A percentile compares a stretch with the other conserved stretches of the same genome.
These are phyloP conservation scores for Eucalyptus dawsonii DNA, from an alignment of 345 rosid genomes.

Conservation along the genomic window DNA sequence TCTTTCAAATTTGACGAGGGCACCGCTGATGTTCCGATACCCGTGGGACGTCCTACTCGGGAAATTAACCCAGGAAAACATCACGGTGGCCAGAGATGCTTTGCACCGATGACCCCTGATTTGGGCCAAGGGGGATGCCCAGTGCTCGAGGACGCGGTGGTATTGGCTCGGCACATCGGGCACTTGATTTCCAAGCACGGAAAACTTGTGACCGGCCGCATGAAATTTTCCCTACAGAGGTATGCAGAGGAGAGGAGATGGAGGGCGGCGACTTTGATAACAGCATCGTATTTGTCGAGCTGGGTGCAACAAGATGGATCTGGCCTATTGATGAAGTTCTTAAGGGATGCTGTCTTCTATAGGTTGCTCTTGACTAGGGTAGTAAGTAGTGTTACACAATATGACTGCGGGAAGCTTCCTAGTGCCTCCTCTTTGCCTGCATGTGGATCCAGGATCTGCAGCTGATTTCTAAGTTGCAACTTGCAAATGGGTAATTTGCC, in stretches of 20 bases:
- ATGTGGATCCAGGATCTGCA: not conserved
- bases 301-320: constrained; percentile 22
- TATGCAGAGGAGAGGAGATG: constrained; percentile 12
- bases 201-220: not conserved
- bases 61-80: constrained; percentile 13
- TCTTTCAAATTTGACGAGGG: constrained; percentile 11
- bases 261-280: constrained; percentile 1
- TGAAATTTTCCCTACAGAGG: not conserved
- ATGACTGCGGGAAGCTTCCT: constrained; percentile 22
- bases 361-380: not conserved
- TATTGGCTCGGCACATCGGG: constrained; percentile 18
- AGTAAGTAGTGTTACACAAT: not conserved
- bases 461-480: not conserved
- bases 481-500: not conserved
- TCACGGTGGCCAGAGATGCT: constrained; percentile 31
- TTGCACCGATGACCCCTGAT: constrained; percentile 40
- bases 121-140: constrained; percentile 24
- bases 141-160: constrained; percentile 26
- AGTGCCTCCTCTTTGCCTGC: not conserved
- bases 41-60: constrained; percentile 20
- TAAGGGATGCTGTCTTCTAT: constrained; percentile 4
- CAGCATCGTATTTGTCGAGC: constrained; percentile 9
- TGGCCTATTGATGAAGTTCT: constrained; percentile 7
- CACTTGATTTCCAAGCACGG: not conserved
- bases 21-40: constrained; percentile 9